Conservation (phyloP, 116 monocot genomes). For the Zostera marina region DNA sequence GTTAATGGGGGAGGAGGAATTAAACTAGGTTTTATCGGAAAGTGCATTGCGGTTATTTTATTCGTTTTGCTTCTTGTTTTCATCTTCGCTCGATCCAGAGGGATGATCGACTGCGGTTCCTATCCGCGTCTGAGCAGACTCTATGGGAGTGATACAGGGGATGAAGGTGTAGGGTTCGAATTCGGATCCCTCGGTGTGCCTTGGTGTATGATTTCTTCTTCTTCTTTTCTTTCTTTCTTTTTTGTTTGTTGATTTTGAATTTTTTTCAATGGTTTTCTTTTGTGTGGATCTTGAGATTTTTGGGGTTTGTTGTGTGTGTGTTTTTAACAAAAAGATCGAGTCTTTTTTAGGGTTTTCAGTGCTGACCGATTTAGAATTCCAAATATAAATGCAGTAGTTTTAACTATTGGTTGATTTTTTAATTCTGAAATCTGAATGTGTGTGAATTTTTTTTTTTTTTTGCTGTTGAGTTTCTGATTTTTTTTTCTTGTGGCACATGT, state of each 20-base stretch:
- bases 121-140: slow-evolving; percentile 12
- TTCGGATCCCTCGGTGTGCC: slow-evolving; percentile 87
- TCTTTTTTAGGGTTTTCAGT: too few relatives aligned
- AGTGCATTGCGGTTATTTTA: slow-evolving; percentile 12
- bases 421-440: too few relatives aligned
- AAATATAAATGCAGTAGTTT: too few relatives aligned
- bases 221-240: neutral
- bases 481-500: too few relatives aligned
- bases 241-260: neutral
- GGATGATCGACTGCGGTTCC: slow-evolving; percentile 14
- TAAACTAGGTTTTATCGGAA: neutral
- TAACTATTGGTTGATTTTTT: too few relatives aligned
- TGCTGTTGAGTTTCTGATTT: too few relatives aligned
- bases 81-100: slow-evolving; percentile 12
- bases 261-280: neutral
- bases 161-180: slow-evolving; percentile 44
- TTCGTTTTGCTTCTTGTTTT: slow-evolving; percentile 12
- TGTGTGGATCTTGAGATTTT: neutral
- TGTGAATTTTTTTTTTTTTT: too few relatives aligned
- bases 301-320: neutral
- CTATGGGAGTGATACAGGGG: slow-evolving; percentile 2
- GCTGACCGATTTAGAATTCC: too few relatives aligned
- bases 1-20: neutral
- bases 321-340: too few relatives aligned
- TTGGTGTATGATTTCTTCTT: slow-evolving; percentile 40